A percentile compares a stretch with the other conserved stretches of the same genome.
phyloP scores from a whole-genome alignment of 2,329 filamentous ascomycete species.

The Amphichorda felina region DNA sequence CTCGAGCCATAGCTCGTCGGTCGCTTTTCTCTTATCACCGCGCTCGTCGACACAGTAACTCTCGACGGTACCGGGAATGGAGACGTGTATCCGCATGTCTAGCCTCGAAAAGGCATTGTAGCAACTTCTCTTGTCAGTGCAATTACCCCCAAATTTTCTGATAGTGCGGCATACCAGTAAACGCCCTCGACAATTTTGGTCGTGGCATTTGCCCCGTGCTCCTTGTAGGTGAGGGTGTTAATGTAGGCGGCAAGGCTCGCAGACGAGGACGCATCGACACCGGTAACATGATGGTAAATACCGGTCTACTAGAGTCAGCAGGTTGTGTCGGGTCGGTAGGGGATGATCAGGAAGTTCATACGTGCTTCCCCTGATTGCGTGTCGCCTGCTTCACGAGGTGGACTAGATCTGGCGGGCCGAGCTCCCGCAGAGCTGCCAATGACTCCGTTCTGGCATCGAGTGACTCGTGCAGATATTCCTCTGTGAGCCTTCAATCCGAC shows the following conservation, averaged over 20 bases:
- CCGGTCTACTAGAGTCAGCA: slow-evolving; percentile 49
- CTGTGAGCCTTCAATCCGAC: slow-evolving; percentile 60
- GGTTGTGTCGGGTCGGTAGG: background rate
- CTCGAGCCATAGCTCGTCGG: slow-evolving; percentile 91
- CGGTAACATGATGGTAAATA: slow-evolving; percentile 95
- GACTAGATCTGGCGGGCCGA: slow-evolving; percentile 90
- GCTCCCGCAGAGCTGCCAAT: slow-evolving; percentile 73
- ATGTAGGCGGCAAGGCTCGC: slow-evolving; percentile 96
- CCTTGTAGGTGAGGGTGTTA: slow-evolving; percentile 89
- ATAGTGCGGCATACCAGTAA: slow-evolving; percentile 56
- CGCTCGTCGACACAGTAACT: slow-evolving; percentile 96
- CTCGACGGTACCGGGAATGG: slow-evolving; percentile 91
- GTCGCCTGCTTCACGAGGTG: slow-evolving; percentile 73
- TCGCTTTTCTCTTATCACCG: slow-evolving; percentile 86
- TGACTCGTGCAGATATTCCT: slow-evolving; percentile 84
- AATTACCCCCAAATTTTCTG: background rate
- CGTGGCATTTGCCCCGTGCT: slow-evolving; percentile 56
- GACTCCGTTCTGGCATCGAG: slow-evolving; percentile 89
- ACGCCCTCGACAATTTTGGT: slow-evolving; percentile 88
- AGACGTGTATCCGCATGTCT: slow-evolving; percentile 97
- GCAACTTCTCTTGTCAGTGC: slow-evolving; percentile 37
- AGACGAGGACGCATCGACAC: slow-evolving; percentile 92
- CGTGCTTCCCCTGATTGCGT: slow-evolving; percentile 45
- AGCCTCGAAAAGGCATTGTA: slow-evolving; percentile 98
- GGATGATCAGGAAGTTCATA: slow-evolving; percentile 14